Evolutionary conservation across 371 early-diverging fungal species (phyloP), one percentile per base, ranked within the genome.

Genomic region (Batkoa obscura): DNA sequence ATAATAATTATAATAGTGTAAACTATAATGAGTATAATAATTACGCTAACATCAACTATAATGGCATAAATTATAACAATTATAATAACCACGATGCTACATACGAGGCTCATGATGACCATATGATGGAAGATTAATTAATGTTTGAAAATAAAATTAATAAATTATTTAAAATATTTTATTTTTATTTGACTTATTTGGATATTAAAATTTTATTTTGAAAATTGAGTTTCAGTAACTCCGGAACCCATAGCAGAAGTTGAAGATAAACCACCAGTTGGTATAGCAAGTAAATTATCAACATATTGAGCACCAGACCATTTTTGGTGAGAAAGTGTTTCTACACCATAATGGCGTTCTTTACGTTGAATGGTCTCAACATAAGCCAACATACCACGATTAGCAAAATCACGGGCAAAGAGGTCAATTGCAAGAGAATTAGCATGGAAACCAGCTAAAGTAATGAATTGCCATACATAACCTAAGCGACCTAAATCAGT

Each of bases 261-360:
- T 39, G 91, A 79, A 12, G 90, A 79, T 43, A 94, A 85, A 71
- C 95, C 97, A 60, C 94, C 94, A 15, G 83, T 79, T 59, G 90
- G 94, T 38, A 86, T 79, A 68, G 86, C 84, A 74, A 95, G 90
- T 50, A 92, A 67, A 59, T 83, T 78, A 68, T 97, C 97, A 57
- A 83, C 80, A 75, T 90, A 94, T 72, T 82, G 78, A 45, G 97
- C 95, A 58, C 97, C 97, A n/a, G 92, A 90, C 97, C 97, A 97
- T 68, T 86, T 93, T 68, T 97, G 95, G 68, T 97, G 97, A 32
- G 85, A 76, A 39, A 97, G 74, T 34, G 90, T 91, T 72, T 97
- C 97, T 43, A 97, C 94, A 50, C 80, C 79, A 66, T 85, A 68
- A 49, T 72, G 73, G 51, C 97, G 82, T 68, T 97, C 97, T 72